Conservation (phyloP, 192 early-diverging fungal species). For the Entomortierella beljakovae region DNA sequence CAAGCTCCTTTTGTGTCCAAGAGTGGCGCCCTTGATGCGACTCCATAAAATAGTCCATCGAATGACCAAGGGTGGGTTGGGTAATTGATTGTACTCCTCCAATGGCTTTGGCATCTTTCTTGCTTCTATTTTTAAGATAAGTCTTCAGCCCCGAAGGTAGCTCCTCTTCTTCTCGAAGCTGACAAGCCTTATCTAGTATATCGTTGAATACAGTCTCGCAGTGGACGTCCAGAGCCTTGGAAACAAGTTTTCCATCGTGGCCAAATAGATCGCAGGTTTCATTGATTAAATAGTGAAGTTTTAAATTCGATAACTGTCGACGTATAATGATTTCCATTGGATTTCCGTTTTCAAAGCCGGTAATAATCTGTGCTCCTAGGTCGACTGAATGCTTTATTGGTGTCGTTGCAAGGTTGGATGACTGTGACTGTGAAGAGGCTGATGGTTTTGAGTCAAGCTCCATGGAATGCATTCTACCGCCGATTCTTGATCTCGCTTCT, state of each 20-base stretch:
- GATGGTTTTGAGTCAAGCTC: constrained; percentile 36
- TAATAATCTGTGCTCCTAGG: constrained; percentile 61
- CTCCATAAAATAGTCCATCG: constrained; percentile 59
- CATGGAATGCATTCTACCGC: constrained; percentile 61
- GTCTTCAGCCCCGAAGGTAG: background rate
- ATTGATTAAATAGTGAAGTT: constrained; percentile 40
- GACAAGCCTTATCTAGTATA: constrained; percentile 50
- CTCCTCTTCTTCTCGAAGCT: constrained; percentile 13
- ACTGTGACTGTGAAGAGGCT: background rate
- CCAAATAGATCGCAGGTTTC: constrained; percentile 41
- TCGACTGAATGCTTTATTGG: constrained; percentile 51
- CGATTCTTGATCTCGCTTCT: constrained; percentile 58
- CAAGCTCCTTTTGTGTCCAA: constrained; percentile 45
- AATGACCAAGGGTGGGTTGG: constrained; percentile 54
- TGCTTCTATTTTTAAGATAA: constrained; percentile 10
- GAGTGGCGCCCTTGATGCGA: constrained; percentile 42
- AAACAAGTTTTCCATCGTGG: constrained; percentile 24
- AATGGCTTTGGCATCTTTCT: constrained; percentile 3
- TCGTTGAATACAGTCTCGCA: constrained; percentile 55
- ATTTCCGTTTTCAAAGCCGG: constrained; percentile 61
- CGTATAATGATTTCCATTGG: constrained; percentile 59
- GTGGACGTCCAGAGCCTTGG: constrained; percentile 34
- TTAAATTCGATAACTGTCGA: constrained; percentile 39
- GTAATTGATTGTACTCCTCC: constrained; percentile 14
- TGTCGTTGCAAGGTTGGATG: background rate